Conservation (phyloP, 352 stramenopile genomes). For the Phytopythium boreale region DNA sequence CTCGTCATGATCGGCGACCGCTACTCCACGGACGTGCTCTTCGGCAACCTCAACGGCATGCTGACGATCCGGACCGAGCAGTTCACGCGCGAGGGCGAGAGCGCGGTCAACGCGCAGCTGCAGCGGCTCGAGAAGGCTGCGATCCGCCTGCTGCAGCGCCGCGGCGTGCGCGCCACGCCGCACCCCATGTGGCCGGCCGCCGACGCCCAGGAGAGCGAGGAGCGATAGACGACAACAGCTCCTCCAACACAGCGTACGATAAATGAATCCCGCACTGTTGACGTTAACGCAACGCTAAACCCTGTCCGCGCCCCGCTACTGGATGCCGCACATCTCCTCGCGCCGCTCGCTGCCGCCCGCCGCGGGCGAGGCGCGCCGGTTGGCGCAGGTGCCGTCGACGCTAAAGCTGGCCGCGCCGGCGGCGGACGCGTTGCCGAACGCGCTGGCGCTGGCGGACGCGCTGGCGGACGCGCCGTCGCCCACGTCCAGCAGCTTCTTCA, state of each 20-base stretch:
- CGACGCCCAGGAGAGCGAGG: neutral
- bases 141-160: constrained; percentile 40
- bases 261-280: neutral
- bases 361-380: neutral
- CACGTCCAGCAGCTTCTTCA: constrained; percentile 62
- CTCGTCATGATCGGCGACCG: constrained; percentile 97
- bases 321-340: neutral
- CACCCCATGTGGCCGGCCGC: constrained; percentile 39
- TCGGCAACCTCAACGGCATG: constrained; percentile 96
- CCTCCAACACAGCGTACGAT: neutral
- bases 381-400: neutral
- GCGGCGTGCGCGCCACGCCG: constrained; percentile 34
- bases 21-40: constrained; percentile 96
- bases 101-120: constrained; percentile 59
- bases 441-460: constrained; percentile 8
- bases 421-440: neutral
- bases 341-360: neutral
- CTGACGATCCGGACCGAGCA: constrained; percentile 95
- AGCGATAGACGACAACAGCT: neutral
- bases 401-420: neutral
- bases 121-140: constrained; percentile 66
- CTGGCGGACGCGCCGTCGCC: neutral
- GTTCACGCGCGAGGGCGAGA: constrained; percentile 64
- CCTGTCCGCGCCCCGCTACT: neutral
- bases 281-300: neutral